Evolutionary conservation across 2,329 filamentous ascomycete genomes (phyloP), one percentile per base, ranked within the genome.

Genomic region (Botrytis fabae): DNA sequence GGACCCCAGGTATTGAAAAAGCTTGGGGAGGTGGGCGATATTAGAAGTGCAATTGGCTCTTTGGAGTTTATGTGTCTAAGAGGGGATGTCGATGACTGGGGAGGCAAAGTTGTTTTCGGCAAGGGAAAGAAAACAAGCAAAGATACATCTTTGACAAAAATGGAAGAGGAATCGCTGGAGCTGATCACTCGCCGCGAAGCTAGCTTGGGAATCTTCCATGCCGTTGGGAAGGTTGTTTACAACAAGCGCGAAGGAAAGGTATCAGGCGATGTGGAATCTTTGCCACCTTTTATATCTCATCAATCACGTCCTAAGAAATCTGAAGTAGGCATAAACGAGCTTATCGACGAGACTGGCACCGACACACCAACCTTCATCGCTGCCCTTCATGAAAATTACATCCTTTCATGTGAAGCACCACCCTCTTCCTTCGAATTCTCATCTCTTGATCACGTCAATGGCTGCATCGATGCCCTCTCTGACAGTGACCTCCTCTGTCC

Each of bases 311-410:
- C 88, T 0, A 90, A 88, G 77, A 84, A 84, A 51, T 91, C 91
- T 0, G 86, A 92, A 75, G 90, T 94, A 1, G 84, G 85, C 10
- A 87, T 93, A 10, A 92, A 97, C 76, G 86, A 88, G 1, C 86
- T 99, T n/a, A 91, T 97, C 38, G 93, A 97, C 78, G 95, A 98
- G 83, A 94, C 93, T 0, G 96, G 96, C 1, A 97, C 96, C 0
- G 96, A 99, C 79, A 93, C 92, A 0, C 90, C 93, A 73, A 98
- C 95, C 0, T 98, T 98, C 79, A 89, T 97, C 66, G 93, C 94
- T 7, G 93, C 94, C 5, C 84, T 98, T 0, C 95, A 98, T 80
- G 96, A 99, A 79, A 99, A 99, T 80, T 98, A 97, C 77, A 87
- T 92, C 1, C 85, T 94, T 0, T 98, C 96, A 0, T 98, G 95